Evolutionary conservation across 2,329 filamentous ascomycete genomes (phyloP), one percentile per base, ranked within the genome.

Genomic region (Cordyceps cateniannulata): DNA sequence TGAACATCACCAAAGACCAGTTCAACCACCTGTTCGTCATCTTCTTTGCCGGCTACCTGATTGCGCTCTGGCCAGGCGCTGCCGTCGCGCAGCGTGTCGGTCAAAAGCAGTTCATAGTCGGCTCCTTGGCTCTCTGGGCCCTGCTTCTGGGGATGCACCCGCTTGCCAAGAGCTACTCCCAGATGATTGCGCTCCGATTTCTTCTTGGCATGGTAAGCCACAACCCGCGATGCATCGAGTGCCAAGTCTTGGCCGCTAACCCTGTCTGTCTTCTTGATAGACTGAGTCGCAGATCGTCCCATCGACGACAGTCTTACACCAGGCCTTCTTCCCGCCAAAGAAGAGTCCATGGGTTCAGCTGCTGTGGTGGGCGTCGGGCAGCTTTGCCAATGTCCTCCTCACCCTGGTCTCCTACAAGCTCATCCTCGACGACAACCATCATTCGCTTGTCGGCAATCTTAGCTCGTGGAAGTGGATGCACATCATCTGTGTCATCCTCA

Each of bases 401-500:
- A 70, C 67, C 22, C 69, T 69, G 68, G 66, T 69, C 18, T 64
- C 68, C 1, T 69, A 68, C 57, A 69, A 66, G 53, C 64, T 70
- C 24, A 70, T 68, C 51, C 53, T 63, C 10, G 64, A 67, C 42
- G 66, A 67, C 25, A 58, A 62, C 16, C 32, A 22, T 16, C 59
- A 62, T 35, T 45, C 58, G 32, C 59, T 68, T 20, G 62, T 60
- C 6, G 66, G 65, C 22, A 61, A 62, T 16, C 52, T 68, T 18
- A 59, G 50, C 6, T 68, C 65, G 16, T 67, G 66, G 61, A 72
- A 71, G 62, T 85, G 81, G 82, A 80, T 84, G 72, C 84, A 83
- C 65, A 79, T 82, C 50, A 80, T 83, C 66, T 76, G 75, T 56
- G 72, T 79, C 3, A 61, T 84, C 5, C 81, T 85, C 61, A 85